phyloP scores from a whole-genome alignment of 2,329 filamentous ascomycete species.

The Purpureocillium takamizusanense region DNA sequence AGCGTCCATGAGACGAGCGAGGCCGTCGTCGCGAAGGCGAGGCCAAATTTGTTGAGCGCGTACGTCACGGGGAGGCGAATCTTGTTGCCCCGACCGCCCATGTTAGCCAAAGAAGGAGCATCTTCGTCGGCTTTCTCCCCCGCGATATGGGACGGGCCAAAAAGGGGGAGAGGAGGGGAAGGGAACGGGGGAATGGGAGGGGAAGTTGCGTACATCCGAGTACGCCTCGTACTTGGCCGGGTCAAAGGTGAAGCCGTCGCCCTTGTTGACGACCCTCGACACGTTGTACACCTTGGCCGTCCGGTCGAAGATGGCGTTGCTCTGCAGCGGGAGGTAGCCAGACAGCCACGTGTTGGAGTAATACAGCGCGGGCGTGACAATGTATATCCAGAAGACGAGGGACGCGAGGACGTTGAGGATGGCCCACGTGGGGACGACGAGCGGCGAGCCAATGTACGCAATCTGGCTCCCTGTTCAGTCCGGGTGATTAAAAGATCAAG shows the following conservation, averaged over 20 bases:
- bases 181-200: neutral
- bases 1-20: slow-evolving; percentile 22
- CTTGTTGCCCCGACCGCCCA: too few relatives aligned
- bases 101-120: neutral
- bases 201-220: slow-evolving; percentile 34
- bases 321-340: slow-evolving; percentile 41
- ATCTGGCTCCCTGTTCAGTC: slow-evolving; percentile 15
- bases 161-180: too few relatives aligned
- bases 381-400: slow-evolving; percentile 37
- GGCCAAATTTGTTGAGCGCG: slow-evolving; percentile 39
- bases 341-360: slow-evolving; percentile 42
- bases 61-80: slow-evolving; percentile 35
- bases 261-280: slow-evolving; percentile 34
- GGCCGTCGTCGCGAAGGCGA: slow-evolving; percentile 42
- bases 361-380: slow-evolving; percentile 33
- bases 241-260: slow-evolving; percentile 31
- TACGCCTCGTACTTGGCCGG: slow-evolving; percentile 39
- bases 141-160: too few relatives aligned
- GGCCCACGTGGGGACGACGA: slow-evolving; percentile 33
- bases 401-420: slow-evolving; percentile 37
- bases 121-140: too few relatives aligned
- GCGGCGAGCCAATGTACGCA: slow-evolving; percentile 30
- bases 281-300: slow-evolving; percentile 39
- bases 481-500: too few relatives aligned
- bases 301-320: slow-evolving; percentile 45